phyloP scores from a whole-genome alignment of 176 grass and related monocot genomes.

The Eremochloa ophiuroides region DNA sequence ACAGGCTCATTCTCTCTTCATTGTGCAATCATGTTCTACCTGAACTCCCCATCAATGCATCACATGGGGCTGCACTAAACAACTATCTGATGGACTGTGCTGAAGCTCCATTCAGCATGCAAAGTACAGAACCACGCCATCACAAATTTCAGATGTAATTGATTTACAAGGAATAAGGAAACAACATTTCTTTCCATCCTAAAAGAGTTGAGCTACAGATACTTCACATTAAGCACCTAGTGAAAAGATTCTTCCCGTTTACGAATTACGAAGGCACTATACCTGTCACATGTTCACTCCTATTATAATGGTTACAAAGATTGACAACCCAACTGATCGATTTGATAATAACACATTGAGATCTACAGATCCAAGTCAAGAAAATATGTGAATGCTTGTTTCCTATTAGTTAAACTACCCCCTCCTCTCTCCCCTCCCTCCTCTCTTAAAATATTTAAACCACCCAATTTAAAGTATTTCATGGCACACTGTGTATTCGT shows the following conservation, averaged over 20 bases:
- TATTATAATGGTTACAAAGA: slow-evolving; percentile 21
- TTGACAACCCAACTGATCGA: neutral
- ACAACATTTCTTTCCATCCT: neutral
- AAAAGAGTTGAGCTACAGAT: neutral
- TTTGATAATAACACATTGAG: neutral
- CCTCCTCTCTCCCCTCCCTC: neutral
- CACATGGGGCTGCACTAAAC: slow-evolving; percentile 40
- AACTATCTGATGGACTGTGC: slow-evolving; percentile 30
- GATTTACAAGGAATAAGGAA: neutral
- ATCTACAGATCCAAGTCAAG: slow-evolving; percentile 24
- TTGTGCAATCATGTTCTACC: slow-evolving; percentile 47
- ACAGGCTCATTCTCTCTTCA: slow-evolving; percentile 26
- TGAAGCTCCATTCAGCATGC: slow-evolving; percentile 21
- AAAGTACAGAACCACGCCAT: slow-evolving; percentile 15
- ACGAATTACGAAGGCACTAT: neutral
- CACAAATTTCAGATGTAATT: neutral
- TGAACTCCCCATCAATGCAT: slow-evolving; percentile 6
- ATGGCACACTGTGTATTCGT: neutral
- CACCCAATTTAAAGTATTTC: neutral
- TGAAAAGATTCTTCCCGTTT: slow-evolving; percentile 25
- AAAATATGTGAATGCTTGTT: neutral
- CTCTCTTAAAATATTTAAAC: neutral
- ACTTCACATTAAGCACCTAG: neutral
- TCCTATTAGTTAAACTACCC: slow-evolving; percentile 4
- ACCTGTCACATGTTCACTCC: slow-evolving; percentile 12